Evolutionary conservation across 169 alveolate genomes (phyloP), one percentile per base, ranked within the genome.

Genomic region (Babesia gibsoni): DNA sequence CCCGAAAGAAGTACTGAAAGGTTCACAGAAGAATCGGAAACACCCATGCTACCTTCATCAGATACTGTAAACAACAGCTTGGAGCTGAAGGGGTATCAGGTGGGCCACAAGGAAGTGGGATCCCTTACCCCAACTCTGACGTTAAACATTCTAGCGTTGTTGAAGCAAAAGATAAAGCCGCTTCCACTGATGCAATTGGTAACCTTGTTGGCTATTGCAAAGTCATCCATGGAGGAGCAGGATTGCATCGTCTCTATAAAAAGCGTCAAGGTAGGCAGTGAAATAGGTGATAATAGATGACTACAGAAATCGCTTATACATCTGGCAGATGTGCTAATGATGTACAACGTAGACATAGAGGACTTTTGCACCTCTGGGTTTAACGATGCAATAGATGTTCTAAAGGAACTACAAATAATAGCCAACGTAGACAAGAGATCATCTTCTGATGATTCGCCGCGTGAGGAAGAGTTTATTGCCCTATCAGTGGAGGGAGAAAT

Each of bases 41-140:
- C 75, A 14, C 73, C 63, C 6, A 73, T 46, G 43, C 54, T 52
- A 16, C 25, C 37, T 8, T 52, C 23, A 37, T 12, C 29, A 12
- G 70, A 58, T 20, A 23, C 8, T 20, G 80, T 27, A 10, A 4
- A 27, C 20, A 36, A 35, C 8, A 12, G 25, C 35, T 29, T 67
- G 23, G 74, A 67, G 12, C 18, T 77, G 48, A n/a, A 27, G n/a
- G 46, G 43, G 23, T 77, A 67, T 42, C 56, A 67, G 49, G 82
- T 77, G 54, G 86, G 72, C 20, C 58, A 68, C 54, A 54, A 45
- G 52, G 86, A 77, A 48, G 39, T 77, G 6, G 75, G 77, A 16
- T 23, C 57, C 7, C 57, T 77, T 4, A 77, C 86, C 22, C 86
- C 86, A n/a, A 77, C 86, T 14, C 23, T 77, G 32, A 56, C 86